phyloP scores from a whole-genome alignment of 371 early-diverging fungal genomes.

The Vairimorpha apis region DNA sequence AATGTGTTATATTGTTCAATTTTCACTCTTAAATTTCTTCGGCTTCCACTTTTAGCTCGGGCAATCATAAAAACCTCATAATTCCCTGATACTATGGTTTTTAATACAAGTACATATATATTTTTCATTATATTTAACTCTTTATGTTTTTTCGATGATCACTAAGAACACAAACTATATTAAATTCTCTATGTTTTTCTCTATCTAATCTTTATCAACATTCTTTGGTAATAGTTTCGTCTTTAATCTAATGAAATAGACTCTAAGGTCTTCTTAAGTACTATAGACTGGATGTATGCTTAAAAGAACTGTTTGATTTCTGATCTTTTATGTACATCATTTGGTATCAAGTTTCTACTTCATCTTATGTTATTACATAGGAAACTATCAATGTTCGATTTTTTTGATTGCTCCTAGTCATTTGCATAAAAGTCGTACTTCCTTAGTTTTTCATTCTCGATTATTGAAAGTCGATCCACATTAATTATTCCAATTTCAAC shows the following conservation, averaged over 20 bases:
- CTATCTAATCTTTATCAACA: no score
- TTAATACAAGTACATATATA: no score
- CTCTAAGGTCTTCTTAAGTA: not conserved
- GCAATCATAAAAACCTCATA: no score
- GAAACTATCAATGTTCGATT: not conserved
- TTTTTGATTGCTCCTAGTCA: not conserved
- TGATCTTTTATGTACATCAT: not conserved
- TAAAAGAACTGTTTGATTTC: not conserved
- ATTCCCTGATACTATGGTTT: no score
- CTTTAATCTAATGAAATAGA: not conserved
- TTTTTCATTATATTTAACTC: no score
- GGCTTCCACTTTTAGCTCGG: no score
- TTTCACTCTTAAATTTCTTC: no score
- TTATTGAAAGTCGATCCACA: not conserved
- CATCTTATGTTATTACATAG: not conserved
- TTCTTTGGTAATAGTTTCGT: no score
- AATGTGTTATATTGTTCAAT: no score
- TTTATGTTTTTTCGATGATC: no score
- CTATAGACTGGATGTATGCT: conserved; percentile 4
- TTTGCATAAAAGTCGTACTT: conserved; percentile 1
- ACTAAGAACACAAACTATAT: no score
- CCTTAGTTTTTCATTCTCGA: conserved; percentile 8
- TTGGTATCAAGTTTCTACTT: not conserved
- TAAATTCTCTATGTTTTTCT: no score
- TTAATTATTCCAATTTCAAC: not conserved